phyloP scores from a whole-genome alignment of 106 monocot genomes.

The Allium sativum region DNA sequence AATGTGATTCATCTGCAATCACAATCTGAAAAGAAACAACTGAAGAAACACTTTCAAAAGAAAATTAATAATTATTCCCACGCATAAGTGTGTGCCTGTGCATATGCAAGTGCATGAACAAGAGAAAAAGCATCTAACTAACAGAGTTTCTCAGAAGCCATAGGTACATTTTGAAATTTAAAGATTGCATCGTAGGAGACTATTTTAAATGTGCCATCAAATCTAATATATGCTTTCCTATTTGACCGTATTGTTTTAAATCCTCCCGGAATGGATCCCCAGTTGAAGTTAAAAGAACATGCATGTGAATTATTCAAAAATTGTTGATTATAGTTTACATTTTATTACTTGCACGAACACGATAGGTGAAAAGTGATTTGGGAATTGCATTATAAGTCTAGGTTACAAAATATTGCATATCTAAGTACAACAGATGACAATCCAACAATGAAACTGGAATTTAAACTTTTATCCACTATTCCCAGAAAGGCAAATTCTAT shows the following conservation, averaged over 20 bases:
- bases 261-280: constrained; percentile 72
- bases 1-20: constrained; percentile 97
- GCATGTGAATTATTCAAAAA: constrained; percentile 9
- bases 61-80: too few relatives aligned
- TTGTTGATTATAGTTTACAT: neutral
- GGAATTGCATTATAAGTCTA: too few relatives aligned
- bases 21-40: constrained; percentile 52
- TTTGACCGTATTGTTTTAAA: constrained; percentile 62
- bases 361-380: neutral
- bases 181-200: constrained; percentile 80
- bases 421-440: neutral
- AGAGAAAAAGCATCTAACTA: too few relatives aligned
- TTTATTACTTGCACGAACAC: neutral
- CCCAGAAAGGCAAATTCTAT: too few relatives aligned
- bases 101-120: too few relatives aligned
- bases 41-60: too few relatives aligned
- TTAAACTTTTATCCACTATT: neutral
- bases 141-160: constrained; percentile 49
- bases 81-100: too few relatives aligned
- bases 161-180: constrained; percentile 54
- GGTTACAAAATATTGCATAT: too few relatives aligned
- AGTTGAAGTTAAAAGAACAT: constrained; percentile 72
- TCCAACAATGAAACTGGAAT: constrained; percentile 5
- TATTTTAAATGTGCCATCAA: constrained; percentile 88
- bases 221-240: constrained; percentile 31